A percentile compares a stretch with the other conserved stretches of the same genome.
Conservation (phyloP, 75 land plant species). For the Cryptomeria japonica region DNA sequence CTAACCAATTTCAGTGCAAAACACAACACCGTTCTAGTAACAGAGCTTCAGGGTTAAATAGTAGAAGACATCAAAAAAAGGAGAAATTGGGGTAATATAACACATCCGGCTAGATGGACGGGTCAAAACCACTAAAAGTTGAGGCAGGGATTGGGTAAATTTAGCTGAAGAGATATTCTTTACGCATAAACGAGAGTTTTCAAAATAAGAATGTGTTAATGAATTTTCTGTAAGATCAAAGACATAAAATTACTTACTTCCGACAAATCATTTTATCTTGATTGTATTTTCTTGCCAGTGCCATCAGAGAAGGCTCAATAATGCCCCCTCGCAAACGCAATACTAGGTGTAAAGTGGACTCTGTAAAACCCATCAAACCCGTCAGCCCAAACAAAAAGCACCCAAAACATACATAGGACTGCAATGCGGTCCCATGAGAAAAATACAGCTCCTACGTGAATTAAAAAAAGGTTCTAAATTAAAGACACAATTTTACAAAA, state of each 20-base stretch:
- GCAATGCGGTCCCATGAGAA: no score
- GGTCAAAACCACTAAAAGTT: no score
- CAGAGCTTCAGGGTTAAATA: no score
- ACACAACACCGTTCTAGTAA: no score
- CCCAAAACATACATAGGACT: no score
- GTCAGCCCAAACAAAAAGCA: not conserved
- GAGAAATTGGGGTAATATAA: no score
- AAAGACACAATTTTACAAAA: no score
- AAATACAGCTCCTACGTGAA: no score
- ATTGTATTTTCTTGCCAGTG: conserved; percentile 72
- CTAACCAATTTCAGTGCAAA: no score
- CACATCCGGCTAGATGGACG: no score
- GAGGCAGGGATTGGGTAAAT: no score
- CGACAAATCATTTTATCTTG: conserved; percentile 82
- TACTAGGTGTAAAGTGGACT: conserved; percentile 76
- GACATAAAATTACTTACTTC: conserved; percentile 35
- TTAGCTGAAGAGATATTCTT: not conserved
- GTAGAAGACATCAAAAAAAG: no score
- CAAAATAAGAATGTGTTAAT: not conserved
- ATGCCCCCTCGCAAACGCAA: conserved; percentile 72
- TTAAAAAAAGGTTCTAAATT: not conserved
- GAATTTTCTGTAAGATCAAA: not conserved
- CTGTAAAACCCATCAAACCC: conserved; percentile 17
- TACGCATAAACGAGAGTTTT: not conserved
- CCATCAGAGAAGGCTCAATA: conserved; percentile 74